These are phyloP conservation scores for Halteria grandinella DNA, from an alignment of 73 alveolate species.

Conservation along the genomic window DNA sequence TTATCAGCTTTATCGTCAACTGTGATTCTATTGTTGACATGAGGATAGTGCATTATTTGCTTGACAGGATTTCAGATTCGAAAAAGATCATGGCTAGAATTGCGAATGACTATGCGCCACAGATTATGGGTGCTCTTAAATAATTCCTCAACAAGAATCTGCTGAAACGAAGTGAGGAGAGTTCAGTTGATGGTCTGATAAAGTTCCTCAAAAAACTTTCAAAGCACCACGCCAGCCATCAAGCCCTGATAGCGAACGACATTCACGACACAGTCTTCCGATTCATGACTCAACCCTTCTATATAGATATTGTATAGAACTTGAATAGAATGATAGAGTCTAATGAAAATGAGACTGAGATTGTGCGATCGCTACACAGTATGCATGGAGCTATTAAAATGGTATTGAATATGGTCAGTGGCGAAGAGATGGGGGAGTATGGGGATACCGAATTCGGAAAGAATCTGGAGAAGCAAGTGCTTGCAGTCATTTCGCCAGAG, in stretches of 20 bases:
- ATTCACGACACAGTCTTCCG: constrained; percentile 34
- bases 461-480: too few relatives aligned
- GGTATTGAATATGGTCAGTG: too few relatives aligned
- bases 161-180: neutral
- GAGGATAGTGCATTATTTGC: constrained; percentile 30
- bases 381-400: too few relatives aligned
- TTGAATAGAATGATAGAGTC: constrained; percentile 5
- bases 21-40: constrained; percentile 52
- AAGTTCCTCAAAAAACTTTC: constrained; percentile 58
- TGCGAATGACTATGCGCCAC: constrained; percentile 21
- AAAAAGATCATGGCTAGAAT: constrained; percentile 44
- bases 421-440: too few relatives aligned
- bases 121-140: constrained; percentile 2
- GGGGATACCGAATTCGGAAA: too few relatives aligned
- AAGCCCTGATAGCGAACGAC: constrained; percentile 1
- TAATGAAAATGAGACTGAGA: too few relatives aligned
- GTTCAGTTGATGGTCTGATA: constrained; percentile 45
- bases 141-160: neutral
- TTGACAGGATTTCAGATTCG: constrained; percentile 52
- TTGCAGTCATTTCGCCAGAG: too few relatives aligned
- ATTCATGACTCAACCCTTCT: constrained; percentile 7
- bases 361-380: too few relatives aligned
- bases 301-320: constrained; percentile 16
- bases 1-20: constrained; percentile 47
- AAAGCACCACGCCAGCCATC: constrained; percentile 39